Percentiles rank a stretch among this genome's conserved stretches.
Conservation (phyloP, 1,284 basidiomycete genomes). For the Ganoderma sinense region DNA sequence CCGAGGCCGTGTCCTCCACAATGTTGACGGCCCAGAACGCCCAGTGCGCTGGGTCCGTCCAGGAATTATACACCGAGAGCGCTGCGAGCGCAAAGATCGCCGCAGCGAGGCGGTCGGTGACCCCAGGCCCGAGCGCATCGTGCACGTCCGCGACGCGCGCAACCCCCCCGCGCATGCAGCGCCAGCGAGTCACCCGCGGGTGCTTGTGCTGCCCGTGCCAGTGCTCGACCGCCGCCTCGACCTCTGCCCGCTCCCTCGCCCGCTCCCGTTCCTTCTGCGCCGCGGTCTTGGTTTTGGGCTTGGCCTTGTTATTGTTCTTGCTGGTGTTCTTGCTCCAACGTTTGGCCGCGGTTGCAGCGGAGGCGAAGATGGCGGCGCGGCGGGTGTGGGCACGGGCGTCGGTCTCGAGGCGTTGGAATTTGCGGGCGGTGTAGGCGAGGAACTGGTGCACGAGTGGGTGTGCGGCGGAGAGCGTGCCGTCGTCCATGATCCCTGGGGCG, state of each 20-base stretch:
- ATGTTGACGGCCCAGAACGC: conserved; percentile 32
- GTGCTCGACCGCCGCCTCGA: too few relatives aligned
- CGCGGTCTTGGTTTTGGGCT: too few relatives aligned
- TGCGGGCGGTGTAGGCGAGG: neutral
- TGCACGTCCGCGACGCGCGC: conserved; percentile 6
- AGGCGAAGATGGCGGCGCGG: too few relatives aligned
- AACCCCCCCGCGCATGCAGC: neutral
- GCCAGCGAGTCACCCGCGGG: neutral
- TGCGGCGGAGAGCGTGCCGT: conserved; percentile 1
- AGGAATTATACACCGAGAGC: conserved; percentile 25
- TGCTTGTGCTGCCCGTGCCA: neutral
- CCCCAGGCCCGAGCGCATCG: neutral
- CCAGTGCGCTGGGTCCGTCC: conserved; percentile 31
- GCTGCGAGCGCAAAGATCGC: conserved; percentile 35
- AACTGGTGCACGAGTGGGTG: conserved; percentile 3
- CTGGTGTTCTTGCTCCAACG: too few relatives aligned
- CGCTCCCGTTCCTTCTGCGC: too few relatives aligned
- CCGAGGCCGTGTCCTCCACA: conserved; percentile 18
- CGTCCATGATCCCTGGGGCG: neutral
- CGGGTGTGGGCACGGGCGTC: neutral
- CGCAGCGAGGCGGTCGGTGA: conserved; percentile 9
- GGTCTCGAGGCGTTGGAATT: neutral
- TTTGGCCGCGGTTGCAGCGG: too few relatives aligned
- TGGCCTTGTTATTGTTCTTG: neutral
- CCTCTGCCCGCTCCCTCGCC: too few relatives aligned